Base-by-base conservation (phyloP, 768 basidiomycete genomes). In the Suillus weaverae region DNA sequence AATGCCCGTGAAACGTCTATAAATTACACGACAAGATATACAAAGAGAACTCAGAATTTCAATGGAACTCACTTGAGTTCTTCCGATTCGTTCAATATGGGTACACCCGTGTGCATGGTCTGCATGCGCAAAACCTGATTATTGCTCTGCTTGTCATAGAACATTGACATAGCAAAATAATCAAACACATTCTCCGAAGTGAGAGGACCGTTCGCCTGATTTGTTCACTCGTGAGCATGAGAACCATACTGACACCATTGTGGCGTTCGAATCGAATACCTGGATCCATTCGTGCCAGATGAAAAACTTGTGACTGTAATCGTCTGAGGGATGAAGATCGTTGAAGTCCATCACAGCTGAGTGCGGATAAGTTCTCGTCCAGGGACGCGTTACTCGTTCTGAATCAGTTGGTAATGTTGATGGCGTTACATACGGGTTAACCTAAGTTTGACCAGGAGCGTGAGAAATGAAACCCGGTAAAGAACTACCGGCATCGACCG, bases 51-150 rank as follows among this genome's bases (percentile, higher is more conserved):
- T 53, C 61, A 55, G n/a, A 41, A 48, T 9, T 56, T 43, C 64
- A 62, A 16, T 43, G 68, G 30, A 39, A 76, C 87, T 68, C 75
- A 92, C 94, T 82, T 93, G 67, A 97, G 86, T 73, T 96, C 92
- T 67, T 92, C 92, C 11, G 89, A 88, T 74, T 95, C 95, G 68
- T 95, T 90, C 9, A 83, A 79, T 63, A 94, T 78, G 11, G 90
- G 86, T 35, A 85, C 79, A n/a, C 90, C 92, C 0, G 91, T 90
- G 71, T 93, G 90, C 80, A 90, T 89, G 0, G 92, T 95, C 76
- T 97, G 95, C 95, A 97, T 97, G 70, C 94, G 89, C 51, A 97
- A 80, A 36, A 91, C 88, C 70, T 95, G 92, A 76, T 97, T 97
- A 76, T 90, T 95, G 79, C 91, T 94, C 77, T 92, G 91, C 76